phyloP scores from a whole-genome alignment of 306 rosid genomes.

The Cicer arietinum region DNA sequence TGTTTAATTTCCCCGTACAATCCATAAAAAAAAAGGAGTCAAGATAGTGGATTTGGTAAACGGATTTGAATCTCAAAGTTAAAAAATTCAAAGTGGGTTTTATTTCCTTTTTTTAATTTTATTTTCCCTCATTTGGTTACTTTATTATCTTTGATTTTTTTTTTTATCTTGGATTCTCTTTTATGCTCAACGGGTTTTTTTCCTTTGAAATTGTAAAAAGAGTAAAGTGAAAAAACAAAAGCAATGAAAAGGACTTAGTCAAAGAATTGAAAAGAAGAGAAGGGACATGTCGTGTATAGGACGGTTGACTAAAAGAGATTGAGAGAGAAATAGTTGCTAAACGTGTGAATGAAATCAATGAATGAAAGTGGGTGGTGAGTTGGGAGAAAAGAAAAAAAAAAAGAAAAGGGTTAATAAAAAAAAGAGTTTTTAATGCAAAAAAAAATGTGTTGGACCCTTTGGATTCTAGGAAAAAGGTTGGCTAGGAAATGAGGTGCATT shows the following conservation, averaged over 20 bases:
- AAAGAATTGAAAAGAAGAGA: conserved; percentile 73
- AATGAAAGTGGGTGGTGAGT: conserved; percentile 29
- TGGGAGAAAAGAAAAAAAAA: background rate
- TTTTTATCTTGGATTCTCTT: conserved; percentile 56
- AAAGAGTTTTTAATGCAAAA: conserved; percentile 42
- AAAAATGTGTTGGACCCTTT: conserved; percentile 27
- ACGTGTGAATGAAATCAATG: conserved; percentile 40
- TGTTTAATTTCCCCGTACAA: conserved; percentile 58
- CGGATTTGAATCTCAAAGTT: conserved; percentile 48
- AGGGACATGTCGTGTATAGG: conserved; percentile 64
- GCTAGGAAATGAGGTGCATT: conserved; percentile 39
- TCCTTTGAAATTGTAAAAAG: conserved; percentile 31
- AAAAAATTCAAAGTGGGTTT: conserved; percentile 37
- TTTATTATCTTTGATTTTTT: conserved; percentile 20
- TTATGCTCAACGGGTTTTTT: conserved; percentile 36
- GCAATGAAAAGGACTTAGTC: conserved; percentile 64
- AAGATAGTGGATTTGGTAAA: conserved; percentile 77
- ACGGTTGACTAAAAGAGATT: conserved; percentile 70
- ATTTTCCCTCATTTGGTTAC: conserved; percentile 15
- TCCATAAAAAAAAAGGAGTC: conserved; percentile 15
- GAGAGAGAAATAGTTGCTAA: conserved; percentile 45
- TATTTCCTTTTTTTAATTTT: background rate
- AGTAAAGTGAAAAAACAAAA: conserved; percentile 42
- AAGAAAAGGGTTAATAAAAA: background rate
- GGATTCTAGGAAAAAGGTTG: conserved; percentile 52